Conservation (phyloP, 179 eudicot genomes). For the Beta macrorhiza region DNA sequence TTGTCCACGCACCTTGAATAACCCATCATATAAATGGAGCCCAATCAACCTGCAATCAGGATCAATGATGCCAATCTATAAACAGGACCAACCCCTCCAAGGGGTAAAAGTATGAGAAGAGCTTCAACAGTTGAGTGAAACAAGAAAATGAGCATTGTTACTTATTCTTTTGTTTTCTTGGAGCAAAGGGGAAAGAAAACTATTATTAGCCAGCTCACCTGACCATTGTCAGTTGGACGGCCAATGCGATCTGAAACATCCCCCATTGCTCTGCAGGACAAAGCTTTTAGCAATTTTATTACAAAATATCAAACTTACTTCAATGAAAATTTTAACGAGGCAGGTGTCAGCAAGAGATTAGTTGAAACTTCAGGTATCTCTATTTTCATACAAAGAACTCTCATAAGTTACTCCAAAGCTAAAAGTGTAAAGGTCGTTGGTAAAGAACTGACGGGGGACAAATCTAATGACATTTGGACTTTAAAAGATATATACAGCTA, state of each 20-base stretch:
- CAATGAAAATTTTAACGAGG: not conserved
- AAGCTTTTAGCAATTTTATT: not conserved
- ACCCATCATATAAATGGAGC: constrained; percentile 90
- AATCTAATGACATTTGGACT: not conserved
- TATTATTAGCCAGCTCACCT: constrained; percentile 45
- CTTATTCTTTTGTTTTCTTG: not conserved
- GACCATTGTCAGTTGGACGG: constrained; percentile 96
- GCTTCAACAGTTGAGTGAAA: not conserved
- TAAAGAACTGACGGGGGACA: no score
- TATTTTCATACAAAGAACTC: no score
- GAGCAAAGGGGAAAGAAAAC: not conserved
- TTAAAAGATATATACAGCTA: not conserved
- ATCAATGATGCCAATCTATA: constrained; percentile 93
- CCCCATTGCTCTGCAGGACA: constrained; percentile 83
- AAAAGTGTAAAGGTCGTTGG: no score
- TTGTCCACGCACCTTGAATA: constrained; percentile 66
- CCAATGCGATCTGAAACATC: constrained; percentile 99
- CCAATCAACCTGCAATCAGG: constrained; percentile 99
- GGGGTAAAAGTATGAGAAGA: constrained; percentile 8
- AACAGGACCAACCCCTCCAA: constrained; percentile 17
- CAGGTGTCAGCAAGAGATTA: not conserved
- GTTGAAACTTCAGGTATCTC: not conserved
- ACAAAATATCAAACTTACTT: not conserved
- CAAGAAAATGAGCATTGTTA: not conserved
- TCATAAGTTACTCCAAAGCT: no score